Percentiles rank a stretch among this genome's conserved stretches.
Conservation (phyloP, 805 yeast genomes). For the Starmerella stellata region DNA sequence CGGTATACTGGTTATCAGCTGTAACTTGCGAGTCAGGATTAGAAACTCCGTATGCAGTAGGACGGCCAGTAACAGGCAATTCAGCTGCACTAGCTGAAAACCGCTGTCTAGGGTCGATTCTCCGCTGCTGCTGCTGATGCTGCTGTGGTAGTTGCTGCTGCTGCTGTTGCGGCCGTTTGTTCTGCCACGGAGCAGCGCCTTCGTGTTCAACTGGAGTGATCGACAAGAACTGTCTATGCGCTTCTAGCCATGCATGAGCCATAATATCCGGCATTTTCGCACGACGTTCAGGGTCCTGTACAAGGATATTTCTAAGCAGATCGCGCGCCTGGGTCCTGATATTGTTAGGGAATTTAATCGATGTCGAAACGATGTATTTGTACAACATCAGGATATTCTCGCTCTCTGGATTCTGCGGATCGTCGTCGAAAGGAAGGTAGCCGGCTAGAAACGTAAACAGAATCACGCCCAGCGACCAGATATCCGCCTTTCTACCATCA, state of each 20-base stretch:
- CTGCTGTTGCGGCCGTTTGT: slow-evolving; percentile 15
- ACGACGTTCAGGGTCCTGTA: slow-evolving; percentile 68
- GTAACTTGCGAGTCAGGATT: too few relatives aligned
- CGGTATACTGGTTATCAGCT: too few relatives aligned
- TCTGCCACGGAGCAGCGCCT: slow-evolving; percentile 11
- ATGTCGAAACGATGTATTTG: slow-evolving; percentile 77
- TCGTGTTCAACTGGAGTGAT: slow-evolving; percentile 90
- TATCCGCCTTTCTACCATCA: slow-evolving; percentile 83
- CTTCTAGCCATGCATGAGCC: slow-evolving; percentile 75
- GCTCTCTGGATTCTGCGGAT: slow-evolving; percentile 90
- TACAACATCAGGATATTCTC: slow-evolving; percentile 80
- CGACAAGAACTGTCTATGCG: slow-evolving; percentile 63
- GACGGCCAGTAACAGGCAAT: too few relatives aligned
- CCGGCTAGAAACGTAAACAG: slow-evolving; percentile 95
- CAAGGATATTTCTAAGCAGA: slow-evolving; percentile 59
- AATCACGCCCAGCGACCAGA: slow-evolving; percentile 94
- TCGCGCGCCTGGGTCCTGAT: slow-evolving; percentile 83
- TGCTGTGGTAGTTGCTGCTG: neutral
- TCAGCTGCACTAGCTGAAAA: slow-evolving; percentile 10
- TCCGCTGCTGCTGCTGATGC: neutral
- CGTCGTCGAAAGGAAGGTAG: slow-evolving; percentile 93
- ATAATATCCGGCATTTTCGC: slow-evolving; percentile 50
- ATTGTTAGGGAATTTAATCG: slow-evolving; percentile 88
- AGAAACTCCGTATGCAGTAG: too few relatives aligned
- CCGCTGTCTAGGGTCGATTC: neutral